These are phyloP conservation scores for Dictyophora rubrovolvata DNA, from an alignment of 768 basidiomycete genomes.

Conservation along the genomic window DNA sequence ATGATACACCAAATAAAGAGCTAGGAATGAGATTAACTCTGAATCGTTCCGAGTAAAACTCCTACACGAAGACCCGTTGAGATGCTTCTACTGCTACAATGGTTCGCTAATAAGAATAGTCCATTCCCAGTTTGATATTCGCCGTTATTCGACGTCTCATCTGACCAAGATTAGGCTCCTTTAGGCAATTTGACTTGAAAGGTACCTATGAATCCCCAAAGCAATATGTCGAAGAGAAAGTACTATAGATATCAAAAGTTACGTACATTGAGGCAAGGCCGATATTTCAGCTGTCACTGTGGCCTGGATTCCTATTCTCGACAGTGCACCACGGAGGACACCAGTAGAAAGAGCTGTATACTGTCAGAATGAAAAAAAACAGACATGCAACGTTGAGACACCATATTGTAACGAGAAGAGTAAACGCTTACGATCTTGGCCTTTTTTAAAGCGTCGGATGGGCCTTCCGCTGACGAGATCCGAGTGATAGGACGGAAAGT, in stretches of 20 bases:
- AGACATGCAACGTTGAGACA: background rate
- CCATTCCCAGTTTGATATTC: background rate
- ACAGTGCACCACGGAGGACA: slow-evolving; percentile 73
- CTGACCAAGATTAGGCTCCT: slow-evolving; percentile 24
- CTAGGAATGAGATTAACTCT: no score
- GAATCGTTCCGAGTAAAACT: no score
- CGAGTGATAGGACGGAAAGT: slow-evolving; percentile 76
- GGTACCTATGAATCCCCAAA: slow-evolving; percentile 40
- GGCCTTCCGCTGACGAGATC: slow-evolving; percentile 72
- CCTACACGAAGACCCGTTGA: no score
- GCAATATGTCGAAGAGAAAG: background rate
- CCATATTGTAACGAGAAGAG: background rate
- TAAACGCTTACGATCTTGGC: slow-evolving; percentile 57
- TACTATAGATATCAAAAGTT: slow-evolving; percentile 1
- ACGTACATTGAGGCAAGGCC: slow-evolving; percentile 76
- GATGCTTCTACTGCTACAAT: no score
- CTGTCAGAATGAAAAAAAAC: slow-evolving; percentile 33
- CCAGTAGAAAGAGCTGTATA: slow-evolving; percentile 77
- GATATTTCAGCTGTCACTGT: slow-evolving; percentile 72
- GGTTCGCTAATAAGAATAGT: no score
- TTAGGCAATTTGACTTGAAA: slow-evolving; percentile 78
- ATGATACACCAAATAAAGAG: no score
- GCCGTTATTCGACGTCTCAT: background rate
- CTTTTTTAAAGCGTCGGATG: slow-evolving; percentile 57
- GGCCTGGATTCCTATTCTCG: slow-evolving; percentile 64